These are phyloP conservation scores for Mortierella sp. DNA, from an alignment of 371 early-diverging fungal genomes.

Conservation along the genomic window DNA sequence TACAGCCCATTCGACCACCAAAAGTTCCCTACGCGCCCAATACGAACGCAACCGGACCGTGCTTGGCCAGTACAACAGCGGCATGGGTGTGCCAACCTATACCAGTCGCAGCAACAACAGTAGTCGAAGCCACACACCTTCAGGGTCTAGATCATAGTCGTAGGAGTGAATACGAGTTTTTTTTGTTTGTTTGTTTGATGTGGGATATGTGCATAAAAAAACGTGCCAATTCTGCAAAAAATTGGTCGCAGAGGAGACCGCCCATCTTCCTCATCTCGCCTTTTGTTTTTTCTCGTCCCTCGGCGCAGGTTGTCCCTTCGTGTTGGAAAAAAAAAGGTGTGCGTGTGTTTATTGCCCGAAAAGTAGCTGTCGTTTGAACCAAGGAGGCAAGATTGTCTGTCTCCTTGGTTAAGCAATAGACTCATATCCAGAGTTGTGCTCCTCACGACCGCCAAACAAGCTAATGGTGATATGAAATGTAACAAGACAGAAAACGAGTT, in stretches of 20 bases:
- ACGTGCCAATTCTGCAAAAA: not conserved
- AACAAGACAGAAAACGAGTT: not conserved
- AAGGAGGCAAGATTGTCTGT: not conserved
- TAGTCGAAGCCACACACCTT: constrained; percentile 22
- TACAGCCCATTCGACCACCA: constrained; percentile 20
- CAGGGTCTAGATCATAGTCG: not conserved
- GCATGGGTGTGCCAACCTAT: constrained; percentile 36
- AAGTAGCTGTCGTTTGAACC: not conserved
- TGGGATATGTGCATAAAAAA: not conserved
- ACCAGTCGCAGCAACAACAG: constrained; percentile 10
- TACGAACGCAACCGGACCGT: constrained; percentile 47
- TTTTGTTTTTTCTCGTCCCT: not conserved
- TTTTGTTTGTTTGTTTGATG: not conserved
- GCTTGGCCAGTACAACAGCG: constrained; percentile 33
- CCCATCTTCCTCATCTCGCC: not conserved
- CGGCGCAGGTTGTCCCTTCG: not conserved
- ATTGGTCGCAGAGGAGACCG: not conserved
- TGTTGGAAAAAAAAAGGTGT: not conserved
- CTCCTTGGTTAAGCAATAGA: constrained; percentile 53
- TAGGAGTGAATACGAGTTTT: not conserved
- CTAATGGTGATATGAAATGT: constrained; percentile 33
- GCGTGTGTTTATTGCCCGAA: not conserved
- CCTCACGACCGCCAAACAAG: constrained; percentile 68
- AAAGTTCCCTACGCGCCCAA: constrained; percentile 38
- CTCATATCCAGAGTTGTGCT: constrained; percentile 66